These are phyloP conservation scores for Vitis labrusca DNA, from an alignment of 164 flowering plant genomes.

Conservation along the genomic window DNA sequence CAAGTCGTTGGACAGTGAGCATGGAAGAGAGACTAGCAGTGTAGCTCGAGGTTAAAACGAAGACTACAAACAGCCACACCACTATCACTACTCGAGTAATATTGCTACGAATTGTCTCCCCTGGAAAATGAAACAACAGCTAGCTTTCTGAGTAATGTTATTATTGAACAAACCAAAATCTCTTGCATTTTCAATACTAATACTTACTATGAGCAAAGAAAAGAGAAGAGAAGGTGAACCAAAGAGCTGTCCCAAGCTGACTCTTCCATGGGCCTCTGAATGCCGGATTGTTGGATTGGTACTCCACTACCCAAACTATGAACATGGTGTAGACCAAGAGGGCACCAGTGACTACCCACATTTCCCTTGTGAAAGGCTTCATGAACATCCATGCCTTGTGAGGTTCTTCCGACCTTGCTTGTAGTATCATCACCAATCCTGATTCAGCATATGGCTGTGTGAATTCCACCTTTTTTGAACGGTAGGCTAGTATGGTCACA, in stretches of 20 bases:
- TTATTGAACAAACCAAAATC: neutral
- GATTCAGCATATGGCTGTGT: slow-evolving; percentile 46
- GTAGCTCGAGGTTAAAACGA: slow-evolving; percentile 44
- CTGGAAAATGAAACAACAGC: slow-evolving; percentile 20
- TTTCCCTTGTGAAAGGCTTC: slow-evolving; percentile 45
- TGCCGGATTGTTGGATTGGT: slow-evolving; percentile 23
- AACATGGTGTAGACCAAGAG: slow-evolving; percentile 42
- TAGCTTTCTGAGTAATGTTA: neutral
- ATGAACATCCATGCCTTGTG: slow-evolving; percentile 34
- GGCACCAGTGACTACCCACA: slow-evolving; percentile 46
- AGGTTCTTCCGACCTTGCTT: slow-evolving; percentile 15
- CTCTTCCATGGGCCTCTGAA: slow-evolving; percentile 36
- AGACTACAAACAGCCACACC: slow-evolving; percentile 51
- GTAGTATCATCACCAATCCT: slow-evolving; percentile 40
- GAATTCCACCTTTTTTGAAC: slow-evolving; percentile 43
- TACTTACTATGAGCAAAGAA: slow-evolving; percentile 69
- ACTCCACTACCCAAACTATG: slow-evolving; percentile 49
- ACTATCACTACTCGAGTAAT: slow-evolving; percentile 36
- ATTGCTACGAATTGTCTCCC: slow-evolving; percentile 40
- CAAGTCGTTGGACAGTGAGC: slow-evolving; percentile 44
- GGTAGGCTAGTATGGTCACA: slow-evolving; percentile 32
- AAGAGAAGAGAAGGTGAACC: slow-evolving; percentile 58
- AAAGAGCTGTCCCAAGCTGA: slow-evolving; percentile 37
- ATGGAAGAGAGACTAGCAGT: slow-evolving; percentile 56
- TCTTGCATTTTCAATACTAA: too few relatives aligned